A percentile compares a stretch with the other conserved stretches of the same genome.
Evolutionary conservation across 768 basidiomycete species (phyloP).

Genomic region (Agrocybe praecox): DNA sequence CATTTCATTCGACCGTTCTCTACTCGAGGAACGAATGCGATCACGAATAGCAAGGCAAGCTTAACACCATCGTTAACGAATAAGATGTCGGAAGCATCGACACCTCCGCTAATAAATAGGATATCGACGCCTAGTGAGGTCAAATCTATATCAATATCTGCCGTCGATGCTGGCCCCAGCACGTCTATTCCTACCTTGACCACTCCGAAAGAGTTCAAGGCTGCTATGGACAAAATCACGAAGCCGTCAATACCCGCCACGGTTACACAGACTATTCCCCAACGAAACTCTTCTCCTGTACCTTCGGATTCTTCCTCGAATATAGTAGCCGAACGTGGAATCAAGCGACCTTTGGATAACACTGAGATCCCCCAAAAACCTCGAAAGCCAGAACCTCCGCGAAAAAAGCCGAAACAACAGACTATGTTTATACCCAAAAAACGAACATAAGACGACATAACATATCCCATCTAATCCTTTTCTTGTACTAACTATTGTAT

Average conservation of each 20-base stretch:
- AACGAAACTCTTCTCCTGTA: background rate
- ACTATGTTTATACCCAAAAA: constrained; percentile 71
- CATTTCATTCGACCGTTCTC: constrained; percentile 12
- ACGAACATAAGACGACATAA: constrained; percentile 15
- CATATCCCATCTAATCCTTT: background rate
- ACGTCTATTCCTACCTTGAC: constrained; percentile 4
- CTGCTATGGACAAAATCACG: background rate
- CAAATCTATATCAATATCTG: background rate
- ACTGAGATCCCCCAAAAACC: background rate
- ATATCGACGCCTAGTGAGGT: background rate
- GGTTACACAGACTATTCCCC: background rate
- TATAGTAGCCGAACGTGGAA: background rate
- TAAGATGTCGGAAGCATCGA: too few species aligned
- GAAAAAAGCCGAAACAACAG: constrained; percentile 28
- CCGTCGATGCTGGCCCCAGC: background rate
- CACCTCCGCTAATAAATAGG: background rate
- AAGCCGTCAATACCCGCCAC: background rate
- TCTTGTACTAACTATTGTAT: background rate
- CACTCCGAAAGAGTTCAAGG: constrained; percentile 13
- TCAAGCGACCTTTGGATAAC: background rate
- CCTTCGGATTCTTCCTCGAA: background rate
- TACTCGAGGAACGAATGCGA: background rate
- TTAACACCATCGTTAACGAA: background rate
- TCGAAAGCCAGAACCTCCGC: constrained; percentile 35
- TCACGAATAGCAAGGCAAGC: background rate